Percentiles rank a stretch among this genome's conserved stretches.
Conservation (phyloP, 805 yeast species). For the Scheffersomyces spartinae region DNA sequence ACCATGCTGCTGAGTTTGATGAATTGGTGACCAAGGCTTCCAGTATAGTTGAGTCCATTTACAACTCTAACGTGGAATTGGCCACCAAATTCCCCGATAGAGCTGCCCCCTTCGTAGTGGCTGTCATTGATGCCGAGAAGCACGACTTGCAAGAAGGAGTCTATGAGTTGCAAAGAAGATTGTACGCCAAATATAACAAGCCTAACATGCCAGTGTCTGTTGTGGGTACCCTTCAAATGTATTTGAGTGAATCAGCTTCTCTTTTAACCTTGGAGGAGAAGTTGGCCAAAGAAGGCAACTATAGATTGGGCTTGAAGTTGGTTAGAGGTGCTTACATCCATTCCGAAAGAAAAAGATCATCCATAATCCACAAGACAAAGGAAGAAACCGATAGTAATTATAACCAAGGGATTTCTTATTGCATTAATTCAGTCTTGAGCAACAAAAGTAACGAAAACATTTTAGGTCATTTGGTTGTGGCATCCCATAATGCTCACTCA, state of each 20-base stretch:
- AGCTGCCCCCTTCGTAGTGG: conserved; percentile 58
- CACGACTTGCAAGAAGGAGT: conserved; percentile 84
- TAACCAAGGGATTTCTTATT: conserved; percentile 53
- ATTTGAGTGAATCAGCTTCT: conserved; percentile 58
- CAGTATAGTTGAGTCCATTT: conserved; percentile 45
- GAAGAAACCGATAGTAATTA: conserved; percentile 70
- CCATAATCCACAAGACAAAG: conserved; percentile 66
- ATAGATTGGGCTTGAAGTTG: conserved; percentile 75
- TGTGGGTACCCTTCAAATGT: conserved; percentile 91
- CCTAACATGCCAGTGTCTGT: conserved; percentile 47
- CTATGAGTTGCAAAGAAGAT: conserved; percentile 74
- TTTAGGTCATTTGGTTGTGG: conserved; percentile 76
- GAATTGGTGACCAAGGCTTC: conserved; percentile 56
- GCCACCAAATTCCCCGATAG: conserved; percentile 48
- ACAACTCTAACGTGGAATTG: conserved; percentile 38
- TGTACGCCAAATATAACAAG: conserved; percentile 65
- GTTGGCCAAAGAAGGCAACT: conserved; percentile 48
- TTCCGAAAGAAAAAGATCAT: conserved; percentile 61
- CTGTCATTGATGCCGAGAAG: conserved; percentile 88
- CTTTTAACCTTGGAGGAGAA: conserved; percentile 52
- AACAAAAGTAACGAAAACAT: conserved; percentile 34
- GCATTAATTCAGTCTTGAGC: conserved; percentile 45
- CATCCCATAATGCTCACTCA: conserved; percentile 81
- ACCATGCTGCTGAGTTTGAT: conserved; percentile 33
- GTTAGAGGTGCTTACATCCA: conserved; percentile 96